A percentile compares a stretch with the other conserved stretches of the same genome.
Evolutionary conservation across 176 grass and related monocot genomes (phyloP).

Genomic region (Hyparrhenia diplandra): DNA sequence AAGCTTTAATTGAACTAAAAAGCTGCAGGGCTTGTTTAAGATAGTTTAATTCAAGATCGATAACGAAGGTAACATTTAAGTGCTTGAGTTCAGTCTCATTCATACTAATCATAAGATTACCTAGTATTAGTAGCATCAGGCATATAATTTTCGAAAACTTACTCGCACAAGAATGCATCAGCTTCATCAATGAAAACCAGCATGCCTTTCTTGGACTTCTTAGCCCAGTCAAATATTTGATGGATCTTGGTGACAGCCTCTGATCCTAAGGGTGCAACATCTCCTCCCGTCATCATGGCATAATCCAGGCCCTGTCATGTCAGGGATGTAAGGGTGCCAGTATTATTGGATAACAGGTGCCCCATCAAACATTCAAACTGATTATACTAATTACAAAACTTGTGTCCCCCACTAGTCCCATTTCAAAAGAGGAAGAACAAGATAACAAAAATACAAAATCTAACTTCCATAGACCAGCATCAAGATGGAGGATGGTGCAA

Average conservation of each 20-base stretch:
- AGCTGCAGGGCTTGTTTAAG: neutral
- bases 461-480: neutral
- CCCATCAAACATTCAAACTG: neutral
- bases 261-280: constrained; percentile 81
- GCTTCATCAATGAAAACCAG: constrained; percentile 96
- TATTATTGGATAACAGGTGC: neutral
- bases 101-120: neutral
- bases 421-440: neutral
- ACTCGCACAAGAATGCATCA: constrained; percentile 98
- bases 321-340: neutral
- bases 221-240: constrained; percentile 97
- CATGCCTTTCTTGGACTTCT: constrained; percentile 79
- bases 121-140: neutral
- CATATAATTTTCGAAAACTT: constrained; percentile 32
- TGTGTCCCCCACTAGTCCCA: neutral
- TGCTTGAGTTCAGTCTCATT: neutral
- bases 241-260: constrained; percentile 96
- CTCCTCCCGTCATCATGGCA: constrained; percentile 97
- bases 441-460: neutral
- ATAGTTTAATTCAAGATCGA: neutral
- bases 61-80: neutral
- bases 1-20: neutral
- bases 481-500: neutral
- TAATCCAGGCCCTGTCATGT: constrained; percentile 75
- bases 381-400: constrained; percentile 23